Base-by-base conservation (phyloP, 495 filamentous ascomycete genomes). In the Apiosordaria backusii region DNA sequence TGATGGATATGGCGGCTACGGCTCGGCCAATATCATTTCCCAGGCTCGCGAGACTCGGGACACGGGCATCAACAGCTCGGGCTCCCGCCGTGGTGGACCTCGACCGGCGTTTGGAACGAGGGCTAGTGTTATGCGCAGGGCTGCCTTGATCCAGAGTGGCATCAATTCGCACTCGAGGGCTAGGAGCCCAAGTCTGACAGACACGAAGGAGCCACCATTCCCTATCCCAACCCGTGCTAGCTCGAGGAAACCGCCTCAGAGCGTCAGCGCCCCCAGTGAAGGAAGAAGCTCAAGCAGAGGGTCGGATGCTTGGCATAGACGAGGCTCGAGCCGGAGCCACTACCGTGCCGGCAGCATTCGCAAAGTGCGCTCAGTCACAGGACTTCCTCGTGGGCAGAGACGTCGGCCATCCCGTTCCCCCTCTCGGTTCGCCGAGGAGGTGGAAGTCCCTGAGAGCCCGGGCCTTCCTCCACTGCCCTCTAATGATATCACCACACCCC, bases 181-280 rank as follows among this genome's bases (percentile, higher is more conserved):
- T 7, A 84, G 90, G 50, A 97, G 89, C 73, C 90, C 92, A 1
- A 96, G 92, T 68, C 79, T 92, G 25, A 86, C 68, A 81, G 90
- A 83, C 68, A 82, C 69, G 74, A 80, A 66, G 60, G 84, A 86
- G 65, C 92, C 92, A 23, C 92, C 92, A 7, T 97, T 97, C 81
- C 93, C 96, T 0, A 93, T 99, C 9, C 95, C 95, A 4, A 90
- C 88, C 13, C 84, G 95, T 62, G 87, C 91, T 19, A 97, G 94
- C 74, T 97, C 95, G 3, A 86, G 92, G 67, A 89, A 90, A 70
- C 83, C 89, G 40, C 86, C 88, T 4, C 75, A 88, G 62, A 89
- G 85, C 70, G 77, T 83, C 35, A 96, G 82, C 69, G 84, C 82
- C 5, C 83, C 84, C 1, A 85, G 90, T 65, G 93, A 97, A 65